Percentiles rank a stretch among this genome's conserved stretches.
phyloP scores from a whole-genome alignment of 23 red algal genomes.

The Gracilaria domingensis region DNA sequence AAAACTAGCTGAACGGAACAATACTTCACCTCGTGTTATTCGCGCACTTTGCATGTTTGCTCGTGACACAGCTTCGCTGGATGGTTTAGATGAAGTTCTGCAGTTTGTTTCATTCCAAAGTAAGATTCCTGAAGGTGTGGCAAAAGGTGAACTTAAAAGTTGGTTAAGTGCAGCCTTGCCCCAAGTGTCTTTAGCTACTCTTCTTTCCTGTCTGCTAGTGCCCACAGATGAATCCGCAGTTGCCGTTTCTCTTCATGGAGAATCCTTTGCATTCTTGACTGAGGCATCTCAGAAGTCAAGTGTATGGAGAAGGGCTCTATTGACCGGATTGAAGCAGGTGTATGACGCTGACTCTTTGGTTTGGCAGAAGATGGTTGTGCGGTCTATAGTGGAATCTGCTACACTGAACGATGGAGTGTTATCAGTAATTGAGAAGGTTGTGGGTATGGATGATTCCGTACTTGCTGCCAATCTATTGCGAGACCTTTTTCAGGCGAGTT shows the following conservation, averaged over 20 bases:
- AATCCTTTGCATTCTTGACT: slow-evolving; percentile 53
- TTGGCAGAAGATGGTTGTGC: slow-evolving; percentile 35
- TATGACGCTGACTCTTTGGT: background rate
- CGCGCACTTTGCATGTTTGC: slow-evolving; percentile 62
- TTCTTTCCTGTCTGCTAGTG: slow-evolving; percentile 39
- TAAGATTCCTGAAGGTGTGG: slow-evolving; percentile 15
- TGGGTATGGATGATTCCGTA: slow-evolving; percentile 40
- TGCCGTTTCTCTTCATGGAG: slow-evolving; percentile 38
- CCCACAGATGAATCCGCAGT: slow-evolving; percentile 64
- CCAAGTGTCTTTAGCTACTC: slow-evolving; percentile 5
- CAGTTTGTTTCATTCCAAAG: background rate
- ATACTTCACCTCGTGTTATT: slow-evolving; percentile 45
- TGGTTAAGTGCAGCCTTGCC: slow-evolving; percentile 17
- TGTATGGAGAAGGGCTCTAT: slow-evolving; percentile 24
- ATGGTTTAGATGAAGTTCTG: slow-evolving; percentile 16
- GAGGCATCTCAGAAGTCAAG: slow-evolving; percentile 37
- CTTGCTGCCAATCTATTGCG: background rate
- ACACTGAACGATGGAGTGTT: slow-evolving; percentile 54
- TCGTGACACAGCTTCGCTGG: slow-evolving; percentile 24
- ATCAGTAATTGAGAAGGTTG: slow-evolving; percentile 41
- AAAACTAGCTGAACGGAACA: slow-evolving; percentile 11
- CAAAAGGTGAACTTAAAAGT: slow-evolving; percentile 12
- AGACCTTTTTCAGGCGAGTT: slow-evolving; percentile 10
- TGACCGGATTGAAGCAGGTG: slow-evolving; percentile 15
- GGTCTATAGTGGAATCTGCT: slow-evolving; percentile 55